These are phyloP conservation scores for Crithidia sp. DNA, from an alignment of 208 protist genomes.

Conservation along the genomic window DNA sequence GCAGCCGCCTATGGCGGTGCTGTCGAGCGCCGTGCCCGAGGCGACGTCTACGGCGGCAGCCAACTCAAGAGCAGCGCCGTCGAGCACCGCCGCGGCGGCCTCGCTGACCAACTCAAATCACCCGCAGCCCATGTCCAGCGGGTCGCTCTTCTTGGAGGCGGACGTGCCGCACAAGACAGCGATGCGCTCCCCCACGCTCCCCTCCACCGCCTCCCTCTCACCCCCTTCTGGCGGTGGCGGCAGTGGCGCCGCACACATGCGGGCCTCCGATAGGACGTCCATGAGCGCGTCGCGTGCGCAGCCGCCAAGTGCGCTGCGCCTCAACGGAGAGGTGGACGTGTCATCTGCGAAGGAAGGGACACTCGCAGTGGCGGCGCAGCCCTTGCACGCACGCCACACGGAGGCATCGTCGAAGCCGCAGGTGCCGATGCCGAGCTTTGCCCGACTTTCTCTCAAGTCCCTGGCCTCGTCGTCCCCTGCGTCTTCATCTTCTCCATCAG, in stretches of 20 bases:
- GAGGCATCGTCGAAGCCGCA: neutral
- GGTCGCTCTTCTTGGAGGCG: neutral
- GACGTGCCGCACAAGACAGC: neutral
- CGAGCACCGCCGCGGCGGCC: neutral
- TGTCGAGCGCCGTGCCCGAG: constrained; percentile 2
- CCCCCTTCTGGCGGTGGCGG: too few species aligned
- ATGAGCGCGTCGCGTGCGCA: constrained; percentile 4
- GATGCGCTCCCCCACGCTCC: constrained; percentile 5
- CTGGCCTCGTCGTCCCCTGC: neutral
- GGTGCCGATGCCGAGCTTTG: constrained; percentile 6
- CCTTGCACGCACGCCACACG: neutral
- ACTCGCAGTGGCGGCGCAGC: too few species aligned
- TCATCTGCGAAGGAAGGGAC: neutral
- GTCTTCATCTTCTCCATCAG: neutral
- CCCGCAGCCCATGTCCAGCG: neutral
- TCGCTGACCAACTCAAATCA: neutral
- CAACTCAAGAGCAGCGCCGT: neutral
- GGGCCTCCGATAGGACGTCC: too few species aligned
- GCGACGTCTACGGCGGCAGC: neutral
- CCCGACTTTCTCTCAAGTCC: constrained; percentile 12
- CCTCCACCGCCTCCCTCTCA: neutral
- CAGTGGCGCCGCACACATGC: too few species aligned
- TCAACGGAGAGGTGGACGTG: neutral
- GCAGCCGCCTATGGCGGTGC: neutral
- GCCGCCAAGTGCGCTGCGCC: neutral